phyloP scores from a whole-genome alignment of 805 yeast species.

The Nakazawaea ambrosiae region DNA sequence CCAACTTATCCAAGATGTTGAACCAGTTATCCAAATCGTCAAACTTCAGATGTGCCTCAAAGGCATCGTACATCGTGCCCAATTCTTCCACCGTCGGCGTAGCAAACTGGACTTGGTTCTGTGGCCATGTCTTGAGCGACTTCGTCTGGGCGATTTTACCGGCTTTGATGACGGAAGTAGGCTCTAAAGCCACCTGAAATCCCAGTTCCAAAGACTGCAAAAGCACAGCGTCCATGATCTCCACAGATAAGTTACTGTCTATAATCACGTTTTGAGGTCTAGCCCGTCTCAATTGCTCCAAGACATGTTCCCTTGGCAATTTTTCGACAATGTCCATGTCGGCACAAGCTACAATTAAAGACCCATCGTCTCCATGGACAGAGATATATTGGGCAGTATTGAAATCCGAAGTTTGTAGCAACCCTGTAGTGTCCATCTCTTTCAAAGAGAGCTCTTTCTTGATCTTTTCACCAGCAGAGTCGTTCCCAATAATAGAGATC shows the following conservation, averaged over 20 bases:
- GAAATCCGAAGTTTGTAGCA: slow-evolving; percentile 21
- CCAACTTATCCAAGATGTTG: slow-evolving; percentile 56
- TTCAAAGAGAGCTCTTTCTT: slow-evolving; percentile 19
- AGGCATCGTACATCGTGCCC: slow-evolving; percentile 41
- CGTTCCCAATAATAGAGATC: slow-evolving; percentile 58
- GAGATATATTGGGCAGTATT: slow-evolving; percentile 71
- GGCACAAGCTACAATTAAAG: slow-evolving; percentile 68
- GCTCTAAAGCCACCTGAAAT: slow-evolving; percentile 52
- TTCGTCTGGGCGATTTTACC: slow-evolving; percentile 32
- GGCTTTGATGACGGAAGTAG: slow-evolving; percentile 69
- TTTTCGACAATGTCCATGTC: slow-evolving; percentile 72
- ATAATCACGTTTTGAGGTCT: slow-evolving; percentile 46
- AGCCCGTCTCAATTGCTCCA: slow-evolving; percentile 28
- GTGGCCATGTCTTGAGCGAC: slow-evolving; percentile 39
- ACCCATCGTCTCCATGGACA: slow-evolving; percentile 51
- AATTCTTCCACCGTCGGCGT: slow-evolving; percentile 73
- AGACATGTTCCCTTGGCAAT: slow-evolving; percentile 35
- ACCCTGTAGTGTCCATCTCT: slow-evolving; percentile 32
- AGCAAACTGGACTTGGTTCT: slow-evolving; percentile 35
- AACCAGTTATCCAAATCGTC: slow-evolving; percentile 65
- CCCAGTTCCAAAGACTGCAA: slow-evolving; percentile 15
- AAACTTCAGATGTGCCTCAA: slow-evolving; percentile 32
- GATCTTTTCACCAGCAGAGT: slow-evolving; percentile 41
- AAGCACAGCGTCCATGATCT: slow-evolving; percentile 32
- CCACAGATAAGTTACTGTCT: slow-evolving; percentile 60